Base-by-base conservation (phyloP, 495 filamentous ascomycete species). In the Neurospora sp. region DNA sequence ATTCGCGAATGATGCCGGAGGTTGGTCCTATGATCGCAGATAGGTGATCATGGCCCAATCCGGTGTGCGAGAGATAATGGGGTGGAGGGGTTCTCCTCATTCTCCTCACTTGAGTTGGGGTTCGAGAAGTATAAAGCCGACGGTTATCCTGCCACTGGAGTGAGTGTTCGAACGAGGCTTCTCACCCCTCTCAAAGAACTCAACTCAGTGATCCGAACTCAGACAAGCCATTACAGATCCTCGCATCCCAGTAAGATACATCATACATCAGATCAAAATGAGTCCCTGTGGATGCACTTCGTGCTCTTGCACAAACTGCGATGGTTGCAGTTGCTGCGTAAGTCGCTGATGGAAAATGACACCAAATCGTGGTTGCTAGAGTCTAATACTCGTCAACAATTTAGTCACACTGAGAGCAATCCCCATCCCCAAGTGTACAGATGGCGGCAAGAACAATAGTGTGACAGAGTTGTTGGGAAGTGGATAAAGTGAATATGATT, bases 311-410 rank as follows among this genome's bases (percentile, higher is more conserved):
- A 20, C 70, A 4, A 73, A 18, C 48, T 80, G 78, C 45, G 39
- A 70, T 31, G 59, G 45, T n/a, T 79, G 77, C 72, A 71, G 48
- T 35, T 80, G 78, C 78, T 80, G 77, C 75, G 78, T 79, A 48
- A 65, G 77, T 74, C 27, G 20, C 48, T 14, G 48, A 18, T 38
- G 14, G 1, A 59, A n/a, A 9, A 2, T 16, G 9, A 48, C 7
- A 35, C 9, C 3, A 12, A 48, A 31, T 27, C 8, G 3, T 18
- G 59, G 31, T 12, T 27, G 20, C 48, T 59, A 27, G 27, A 27
- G 27, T 27, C 27, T 27, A 14, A 14, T 14, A 9, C 4, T 14
- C 4, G 3, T 27, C 20, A 59, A 48, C 9, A 12, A 12, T 59
- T 59, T 27, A 59, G 48, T 14, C 27, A 35, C 53, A 65, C 14